Conservation (phyloP, 108 stramenopile species). For the Nitzschia palea region DNA sequence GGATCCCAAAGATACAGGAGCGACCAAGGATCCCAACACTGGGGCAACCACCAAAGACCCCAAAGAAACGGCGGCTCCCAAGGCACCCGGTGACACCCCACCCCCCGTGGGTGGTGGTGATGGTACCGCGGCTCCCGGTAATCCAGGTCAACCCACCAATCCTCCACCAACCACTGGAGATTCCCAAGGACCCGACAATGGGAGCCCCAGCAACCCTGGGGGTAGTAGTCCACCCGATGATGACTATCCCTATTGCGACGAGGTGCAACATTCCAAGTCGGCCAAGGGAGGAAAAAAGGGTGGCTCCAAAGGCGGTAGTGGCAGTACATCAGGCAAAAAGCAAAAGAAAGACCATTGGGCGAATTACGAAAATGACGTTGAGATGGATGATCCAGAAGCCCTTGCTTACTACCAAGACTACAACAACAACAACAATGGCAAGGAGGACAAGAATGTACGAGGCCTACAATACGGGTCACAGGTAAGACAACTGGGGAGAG, state of each 20-base stretch:
- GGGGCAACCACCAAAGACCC: conserved; percentile 1
- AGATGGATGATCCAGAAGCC: background rate
- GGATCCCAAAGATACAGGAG: conserved; percentile 5
- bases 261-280: conserved; percentile 2
- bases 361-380: background rate
- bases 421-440: background rate
- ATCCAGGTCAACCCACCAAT: no score
- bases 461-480: background rate
- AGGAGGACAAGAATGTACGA: background rate
- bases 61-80: background rate
- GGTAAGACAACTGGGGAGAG: conserved; percentile 4
- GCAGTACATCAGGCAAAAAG: background rate
- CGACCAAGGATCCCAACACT: background rate
- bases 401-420: background rate
- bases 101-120: no score
- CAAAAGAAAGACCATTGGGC: background rate
- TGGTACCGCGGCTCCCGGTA: no score
- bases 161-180: no score
- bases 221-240: background rate
- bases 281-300: background rate
- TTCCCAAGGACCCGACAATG: background rate
- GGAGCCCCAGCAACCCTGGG: background rate
- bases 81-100: background rate
- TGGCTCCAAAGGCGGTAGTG: background rate
- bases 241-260: background rate